Base-by-base conservation (phyloP, 345 rosid genomes). In the Eucalyptus regnans region DNA sequence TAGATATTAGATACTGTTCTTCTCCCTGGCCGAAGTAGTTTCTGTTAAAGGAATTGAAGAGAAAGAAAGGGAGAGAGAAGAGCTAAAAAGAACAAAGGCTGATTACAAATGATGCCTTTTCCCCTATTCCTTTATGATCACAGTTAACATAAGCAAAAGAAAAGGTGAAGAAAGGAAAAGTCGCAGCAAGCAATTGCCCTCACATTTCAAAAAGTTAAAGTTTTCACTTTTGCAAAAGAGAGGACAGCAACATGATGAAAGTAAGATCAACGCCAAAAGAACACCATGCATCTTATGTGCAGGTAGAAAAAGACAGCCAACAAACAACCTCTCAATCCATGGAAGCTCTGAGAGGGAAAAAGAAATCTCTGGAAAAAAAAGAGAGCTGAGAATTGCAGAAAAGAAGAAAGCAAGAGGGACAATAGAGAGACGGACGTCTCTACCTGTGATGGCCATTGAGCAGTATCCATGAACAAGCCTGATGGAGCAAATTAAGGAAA, bases 391-490 rank as follows among this genome's bases (percentile, higher is more conserved):
- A 49, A 88, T 87, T 91, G 91, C 76, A 11, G 41, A 76, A 76
- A 76, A 37, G 83, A 76, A 37, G 86, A 56, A 88, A 29, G 41
- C 43, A 20, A 60, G 48, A 37, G 86, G 46, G 51, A 76, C 49
- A 71, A 76, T 23, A 20, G 83, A 76, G 83, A 76, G 83, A 37
- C 83, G 48, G 83, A 37, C 83, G 27, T 76, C 83, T 76, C 83
- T 76, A 51, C 58, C 64, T 58, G 99, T 97, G 95, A 98, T 92
- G 99, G 97, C 99, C 99, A 97, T 88, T 94, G 96, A 93, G 96
- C 97, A 88, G 97, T 97, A 93, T 96, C 99, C 99, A 97, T 97
- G 95, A 95, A 93, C 90, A 92, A 90, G 93, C 83, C 46, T 76
- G 83, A 76, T 37, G 83, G 83, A 76, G 83, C 83, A 76, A 37